A percentile compares a stretch with the other conserved stretches of the same genome.
phyloP scores from a whole-genome alignment of 2,329 filamentous ascomycete genomes.

The Arthrocladium fulminans region DNA sequence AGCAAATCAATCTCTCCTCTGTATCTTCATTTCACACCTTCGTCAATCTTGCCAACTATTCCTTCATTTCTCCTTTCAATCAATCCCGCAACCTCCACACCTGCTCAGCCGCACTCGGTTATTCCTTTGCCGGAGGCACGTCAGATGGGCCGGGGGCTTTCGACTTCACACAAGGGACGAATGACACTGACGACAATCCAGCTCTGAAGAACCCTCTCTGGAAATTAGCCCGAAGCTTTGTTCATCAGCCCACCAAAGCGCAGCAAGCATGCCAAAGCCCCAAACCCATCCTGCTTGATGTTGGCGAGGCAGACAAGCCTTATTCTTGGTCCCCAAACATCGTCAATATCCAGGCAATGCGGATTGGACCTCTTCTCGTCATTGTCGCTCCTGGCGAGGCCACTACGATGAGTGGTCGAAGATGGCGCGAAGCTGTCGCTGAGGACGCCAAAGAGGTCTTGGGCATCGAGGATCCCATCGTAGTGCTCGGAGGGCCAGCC shows the following conservation, averaged over 20 bases:
- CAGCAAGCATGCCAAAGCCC: conserved; percentile 69
- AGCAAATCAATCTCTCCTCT: conserved; percentile 47
- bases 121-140: conserved; percentile 87
- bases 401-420: conserved; percentile 82
- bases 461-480: conserved; percentile 51
- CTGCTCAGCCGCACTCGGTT: conserved; percentile 80
- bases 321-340: conserved; percentile 89
- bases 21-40: conserved; percentile 82
- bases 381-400: conserved; percentile 80
- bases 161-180: conserved; percentile 70
- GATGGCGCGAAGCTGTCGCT: conserved; percentile 68
- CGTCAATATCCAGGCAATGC: conserved; percentile 76
- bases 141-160: conserved; percentile 85
- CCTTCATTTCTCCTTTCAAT: conserved; percentile 62
- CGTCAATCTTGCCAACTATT: conserved; percentile 68
- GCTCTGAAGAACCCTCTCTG: conserved; percentile 66
- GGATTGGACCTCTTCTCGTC: conserved; percentile 75
- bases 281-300: conserved; percentile 81
- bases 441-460: conserved; percentile 45
- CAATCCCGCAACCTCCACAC: conserved; percentile 54
- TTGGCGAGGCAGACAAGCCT: conserved; percentile 67
- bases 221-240: conserved; percentile 61
- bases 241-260: conserved; percentile 60
- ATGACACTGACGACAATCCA: conserved; percentile 54
- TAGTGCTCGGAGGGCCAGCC: conserved; percentile 77